Base-by-base conservation (phyloP, 148 eudicot species). In the Rheum nobile region DNA sequence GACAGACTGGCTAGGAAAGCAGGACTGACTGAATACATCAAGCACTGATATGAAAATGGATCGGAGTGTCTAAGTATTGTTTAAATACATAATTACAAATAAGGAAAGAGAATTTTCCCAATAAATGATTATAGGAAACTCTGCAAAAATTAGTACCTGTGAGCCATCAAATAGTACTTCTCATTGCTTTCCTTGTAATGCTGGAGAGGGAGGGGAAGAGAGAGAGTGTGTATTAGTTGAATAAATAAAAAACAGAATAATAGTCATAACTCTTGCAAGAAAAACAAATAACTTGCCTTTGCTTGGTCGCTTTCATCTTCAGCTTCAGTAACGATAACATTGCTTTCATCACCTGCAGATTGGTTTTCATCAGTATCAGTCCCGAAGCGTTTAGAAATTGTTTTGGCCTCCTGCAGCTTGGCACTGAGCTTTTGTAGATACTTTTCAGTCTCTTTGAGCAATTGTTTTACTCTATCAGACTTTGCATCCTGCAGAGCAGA, bases 181-280 rank as follows among this genome's bases (percentile, higher is more conserved):
- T 94, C 98, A 75, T 94, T 94, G 90, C 98, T 91, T 84, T 94
- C 98, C 89, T 89, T 77, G 77, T 94, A 94, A 83, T 94, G 97
- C 98, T 94, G 98, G 39, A 63, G n/a, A 31, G 69, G 9, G 39
- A 65, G 38, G 21, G 63, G 19, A 6, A 7, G 31, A 55, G 31
- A 10, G 7, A 31, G 70, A 65, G 70, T 32, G 70, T 70, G 71
- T 29, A 69, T 39, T 39, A 57, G 70, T 63, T 39, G n/a, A 65
- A 26, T 57, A 26, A 52, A 63, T 34, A 8, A 21, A 28, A 67
- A 61, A 71, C 21, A n/a, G 38, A 71, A 72, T 67, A 67, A 67
- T 75, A 34, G 13, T 31, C 28, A 73, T 37, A 67, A 74, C 3
- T 10, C 24, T 61, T 8, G 31, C 38, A 37, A 19, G 6, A 31